Conservation (phyloP, 176 grass and related monocot genomes). For the Otatea glauca region DNA sequence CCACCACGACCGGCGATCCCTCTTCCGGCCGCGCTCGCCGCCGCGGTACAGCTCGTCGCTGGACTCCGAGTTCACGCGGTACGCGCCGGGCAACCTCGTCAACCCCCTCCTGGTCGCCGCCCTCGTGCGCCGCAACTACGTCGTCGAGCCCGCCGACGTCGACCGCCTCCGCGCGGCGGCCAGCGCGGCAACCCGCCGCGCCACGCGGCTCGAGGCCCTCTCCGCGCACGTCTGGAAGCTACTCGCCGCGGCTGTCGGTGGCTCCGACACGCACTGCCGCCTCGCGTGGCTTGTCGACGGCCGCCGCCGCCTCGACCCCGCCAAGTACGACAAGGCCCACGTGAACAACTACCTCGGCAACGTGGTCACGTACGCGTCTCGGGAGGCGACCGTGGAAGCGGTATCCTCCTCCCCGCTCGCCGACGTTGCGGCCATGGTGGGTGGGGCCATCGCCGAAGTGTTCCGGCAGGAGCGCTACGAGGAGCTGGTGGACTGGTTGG, state of each 20-base stretch:
- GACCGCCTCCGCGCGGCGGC: constrained; percentile 49
- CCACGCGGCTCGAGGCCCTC: constrained; percentile 65
- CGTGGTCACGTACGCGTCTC: constrained; percentile 61
- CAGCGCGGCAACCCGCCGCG: constrained; percentile 28
- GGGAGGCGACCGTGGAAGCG: constrained; percentile 36
- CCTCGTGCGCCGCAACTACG: constrained; percentile 64
- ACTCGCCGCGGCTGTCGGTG: constrained; percentile 44
- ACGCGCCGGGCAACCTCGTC: constrained; percentile 34
- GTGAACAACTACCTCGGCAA: constrained; percentile 62
- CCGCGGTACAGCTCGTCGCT: constrained; percentile 40
- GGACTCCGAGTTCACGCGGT: constrained; percentile 59
- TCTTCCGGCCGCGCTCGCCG: constrained; percentile 52
- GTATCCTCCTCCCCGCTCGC: constrained; percentile 32
- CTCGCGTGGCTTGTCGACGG: constrained; percentile 78
- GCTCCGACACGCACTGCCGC: constrained; percentile 57
- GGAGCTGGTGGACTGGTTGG: constrained; percentile 89
- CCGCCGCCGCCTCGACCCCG: constrained; percentile 39
- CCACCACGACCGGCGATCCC: constrained; percentile 57
- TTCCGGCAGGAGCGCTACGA: constrained; percentile 57
- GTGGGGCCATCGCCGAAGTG: constrained; percentile 50
- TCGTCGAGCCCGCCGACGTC: constrained; percentile 51
- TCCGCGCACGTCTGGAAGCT: constrained; percentile 76
- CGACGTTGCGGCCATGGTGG: constrained; percentile 45
- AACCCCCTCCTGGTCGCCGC: constrained; percentile 46
- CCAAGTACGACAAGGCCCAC: constrained; percentile 21